Evolutionary conservation across 2,329 filamentous ascomycete species (phyloP).

Genomic region (Byssoonygena ceratinophila): DNA sequence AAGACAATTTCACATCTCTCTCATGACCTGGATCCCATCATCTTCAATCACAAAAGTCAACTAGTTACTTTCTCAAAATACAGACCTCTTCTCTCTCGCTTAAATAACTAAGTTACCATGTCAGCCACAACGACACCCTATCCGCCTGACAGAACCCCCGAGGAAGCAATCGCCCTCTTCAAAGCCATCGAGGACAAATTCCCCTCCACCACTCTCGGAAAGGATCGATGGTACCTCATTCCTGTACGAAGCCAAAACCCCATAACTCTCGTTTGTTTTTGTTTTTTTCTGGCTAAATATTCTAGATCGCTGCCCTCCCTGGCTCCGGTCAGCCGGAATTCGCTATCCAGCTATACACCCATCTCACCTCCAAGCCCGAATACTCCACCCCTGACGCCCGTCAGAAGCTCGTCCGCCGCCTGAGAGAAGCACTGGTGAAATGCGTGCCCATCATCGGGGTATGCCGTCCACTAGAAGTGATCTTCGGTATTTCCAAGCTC

Average conservation of each 20-base stretch:
- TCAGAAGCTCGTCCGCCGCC: slow-evolving; percentile 28
- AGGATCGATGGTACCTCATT: slow-evolving; percentile 14
- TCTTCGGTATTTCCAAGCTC: slow-evolving; percentile 45
- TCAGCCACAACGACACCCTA: neutral
- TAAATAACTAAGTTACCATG: neutral
- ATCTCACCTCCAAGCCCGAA: slow-evolving; percentile 44
- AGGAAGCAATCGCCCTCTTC: slow-evolving; percentile 12
- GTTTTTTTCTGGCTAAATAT: too few relatives aligned
- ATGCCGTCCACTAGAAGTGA: slow-evolving; percentile 52
- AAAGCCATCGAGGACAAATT: slow-evolving; percentile 9
- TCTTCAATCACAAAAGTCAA: too few relatives aligned
- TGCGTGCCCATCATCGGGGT: slow-evolving; percentile 49
- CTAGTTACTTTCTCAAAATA: too few relatives aligned
- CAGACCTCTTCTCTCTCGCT: too few relatives aligned
- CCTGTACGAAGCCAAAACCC: slow-evolving; percentile 4
- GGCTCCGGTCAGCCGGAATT: slow-evolving; percentile 44
- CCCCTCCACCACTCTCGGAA: slow-evolving; percentile 10
- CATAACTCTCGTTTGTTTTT: neutral
- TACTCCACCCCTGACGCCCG: slow-evolving; percentile 25
- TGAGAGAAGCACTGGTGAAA: slow-evolving; percentile 51
- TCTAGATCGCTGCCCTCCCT: slow-evolving; percentile 32
- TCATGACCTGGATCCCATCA: too few relatives aligned
- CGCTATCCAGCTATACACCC: slow-evolving; percentile 45
- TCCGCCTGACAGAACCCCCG: slow-evolving; percentile 5
- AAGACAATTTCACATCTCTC: too few relatives aligned